Percentiles rank a stretch among this genome's conserved stretches.
These are phyloP conservation scores for Paecilomyces dactylethromorphus DNA, from an alignment of 2,329 filamentous ascomycete species.

Conservation along the genomic window DNA sequence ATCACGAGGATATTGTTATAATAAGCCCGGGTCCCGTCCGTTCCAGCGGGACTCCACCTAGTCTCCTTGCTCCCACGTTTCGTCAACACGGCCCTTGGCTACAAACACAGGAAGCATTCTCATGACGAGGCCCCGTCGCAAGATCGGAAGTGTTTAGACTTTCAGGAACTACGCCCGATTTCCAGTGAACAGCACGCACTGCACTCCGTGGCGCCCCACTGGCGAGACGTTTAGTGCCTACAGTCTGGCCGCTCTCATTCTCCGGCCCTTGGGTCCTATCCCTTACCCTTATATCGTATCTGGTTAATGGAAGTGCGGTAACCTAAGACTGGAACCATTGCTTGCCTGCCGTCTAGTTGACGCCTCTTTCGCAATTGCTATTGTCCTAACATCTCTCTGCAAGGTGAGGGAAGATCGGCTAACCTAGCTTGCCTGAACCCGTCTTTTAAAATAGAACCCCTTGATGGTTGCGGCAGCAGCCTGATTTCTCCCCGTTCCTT, in stretches of 20 bases:
- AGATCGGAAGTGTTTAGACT: not conserved
- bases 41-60: not conserved
- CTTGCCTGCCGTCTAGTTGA: not conserved
- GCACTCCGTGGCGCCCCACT: not conserved
- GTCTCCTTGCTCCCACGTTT: not conserved
- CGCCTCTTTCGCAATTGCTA: not conserved
- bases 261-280: not conserved
- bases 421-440: not conserved
- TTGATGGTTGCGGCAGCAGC: not conserved
- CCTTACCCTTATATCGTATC: not conserved
- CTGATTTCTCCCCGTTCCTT: not conserved
- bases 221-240: not conserved
- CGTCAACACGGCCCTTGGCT: not conserved
- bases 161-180: not conserved
- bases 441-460: not conserved
- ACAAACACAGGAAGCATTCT: not conserved
- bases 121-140: not conserved
- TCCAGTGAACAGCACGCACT: not conserved
- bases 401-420: not conserved
- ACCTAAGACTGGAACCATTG: not conserved
- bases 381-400: not conserved
- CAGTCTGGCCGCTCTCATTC: not conserved
- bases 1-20: not conserved
- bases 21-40: not conserved
- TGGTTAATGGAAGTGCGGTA: not conserved